phyloP scores from a whole-genome alignment of 2,329 filamentous ascomycete genomes.

The Xylaria sp. region DNA sequence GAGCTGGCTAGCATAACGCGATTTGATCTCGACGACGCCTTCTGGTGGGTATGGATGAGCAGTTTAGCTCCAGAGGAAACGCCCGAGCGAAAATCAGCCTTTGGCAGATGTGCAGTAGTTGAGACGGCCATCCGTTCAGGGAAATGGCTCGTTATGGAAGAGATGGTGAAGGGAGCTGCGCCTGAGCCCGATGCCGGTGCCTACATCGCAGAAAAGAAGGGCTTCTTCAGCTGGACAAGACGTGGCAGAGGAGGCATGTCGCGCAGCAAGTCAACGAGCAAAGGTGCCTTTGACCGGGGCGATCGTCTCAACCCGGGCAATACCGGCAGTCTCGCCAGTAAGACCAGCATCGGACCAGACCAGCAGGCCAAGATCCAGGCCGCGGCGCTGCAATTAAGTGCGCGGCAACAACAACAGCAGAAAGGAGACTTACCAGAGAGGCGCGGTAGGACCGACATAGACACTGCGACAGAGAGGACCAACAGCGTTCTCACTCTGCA shows the following conservation, averaged over 20 bases:
- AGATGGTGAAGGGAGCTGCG: conserved; percentile 93
- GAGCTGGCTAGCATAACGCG: conserved; percentile 92
- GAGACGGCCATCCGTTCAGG: conserved; percentile 86
- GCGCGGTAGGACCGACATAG: conserved; percentile 67
- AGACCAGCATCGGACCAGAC: conserved; percentile 86
- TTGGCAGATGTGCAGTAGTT: conserved; percentile 90
- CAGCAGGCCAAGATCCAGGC: conserved; percentile 94
- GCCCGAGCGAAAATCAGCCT: conserved; percentile 84
- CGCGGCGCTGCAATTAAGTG: conserved; percentile 85
- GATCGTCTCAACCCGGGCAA: conserved; percentile 56
- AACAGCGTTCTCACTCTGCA: conserved; percentile 91
- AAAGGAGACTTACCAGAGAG: conserved; percentile 58
- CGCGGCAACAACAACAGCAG: conserved; percentile 68
- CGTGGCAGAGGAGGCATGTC: conserved; percentile 69
- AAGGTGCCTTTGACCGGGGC: conserved; percentile 63
- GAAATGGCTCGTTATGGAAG: conserved; percentile 94
- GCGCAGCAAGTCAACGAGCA: conserved; percentile 77
- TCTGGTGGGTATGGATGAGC: conserved; percentile 99
- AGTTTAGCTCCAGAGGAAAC: conserved; percentile 94
- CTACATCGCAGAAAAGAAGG: conserved; percentile 95
- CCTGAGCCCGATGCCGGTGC: conserved; percentile 85
- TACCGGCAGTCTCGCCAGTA: conserved; percentile 66
- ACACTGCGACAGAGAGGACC: conserved; percentile 75
- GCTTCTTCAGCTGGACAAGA: conserved; percentile 87
- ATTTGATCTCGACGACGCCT: conserved; percentile 91